Evolutionary conservation across 2,329 filamentous ascomycete species (phyloP), one percentile per base, ranked within the genome.

Genomic region (Didymella segeticola): DNA sequence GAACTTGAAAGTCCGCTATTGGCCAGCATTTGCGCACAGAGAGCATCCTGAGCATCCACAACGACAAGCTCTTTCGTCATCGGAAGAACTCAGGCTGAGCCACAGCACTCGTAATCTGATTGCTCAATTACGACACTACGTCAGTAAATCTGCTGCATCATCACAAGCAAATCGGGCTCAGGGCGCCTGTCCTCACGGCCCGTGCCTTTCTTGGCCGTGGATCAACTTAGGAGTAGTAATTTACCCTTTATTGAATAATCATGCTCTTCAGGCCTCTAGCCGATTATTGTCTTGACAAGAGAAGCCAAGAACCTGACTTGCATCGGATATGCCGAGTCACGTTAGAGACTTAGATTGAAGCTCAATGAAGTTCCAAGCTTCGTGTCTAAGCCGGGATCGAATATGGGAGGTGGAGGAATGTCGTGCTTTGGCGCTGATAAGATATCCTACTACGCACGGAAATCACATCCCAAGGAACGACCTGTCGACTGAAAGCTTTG

Each of bases 281-380:
- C 41, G 33, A 45, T 22, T 14, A 41, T 11, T 29, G 31, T 14
- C n/a, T 37, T 11, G 30, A 43, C 7, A 38, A 20, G 31, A 37
- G 20, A 34, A 33, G 26, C 45, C 45, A 45, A 36, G 45, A 19
- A 37, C 10, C 5, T 43, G 27, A 34, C 39, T 17, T 37, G 36
- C 53, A 12, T 22, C 30, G 19, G 12, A 26, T 26, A 36, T 41
- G 36, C 34, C 14, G 27, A 37, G 48, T 42, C 48, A 47, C 23
- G 48, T 53, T 36, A 53, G 27, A 45, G 29, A 46, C n/a, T n/a
- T 20, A 38, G 12, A 37, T 43, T 12, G 26, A 8, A 17, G 17
- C 31, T 17, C 12, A 5, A 34, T 15, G 10, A 27, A 7, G n/a
- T 3, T 45, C 15, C 26, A 22, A 27, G 34, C 41, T 39, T 43